Conservation (phyloP, 116 monocot species). For the Dioscorea cayenensis region DNA sequence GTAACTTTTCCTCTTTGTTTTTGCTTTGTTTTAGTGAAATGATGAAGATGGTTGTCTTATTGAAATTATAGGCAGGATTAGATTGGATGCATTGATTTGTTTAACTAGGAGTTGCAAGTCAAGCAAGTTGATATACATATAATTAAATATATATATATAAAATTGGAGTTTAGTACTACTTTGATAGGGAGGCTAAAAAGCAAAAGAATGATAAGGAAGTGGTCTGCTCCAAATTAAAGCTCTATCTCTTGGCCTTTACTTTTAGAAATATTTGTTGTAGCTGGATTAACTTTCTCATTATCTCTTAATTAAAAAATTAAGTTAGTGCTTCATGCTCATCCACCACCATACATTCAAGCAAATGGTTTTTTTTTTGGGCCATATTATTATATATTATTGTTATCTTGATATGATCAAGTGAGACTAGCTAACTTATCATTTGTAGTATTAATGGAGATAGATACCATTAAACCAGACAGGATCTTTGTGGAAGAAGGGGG, state of each 20-base stretch:
- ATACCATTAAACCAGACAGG: too few species aligned
- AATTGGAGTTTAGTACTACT: background rate
- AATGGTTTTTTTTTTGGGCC: too few species aligned
- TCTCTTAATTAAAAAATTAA: background rate
- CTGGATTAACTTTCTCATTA: background rate
- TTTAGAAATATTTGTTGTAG: background rate
- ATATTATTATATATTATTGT: too few species aligned
- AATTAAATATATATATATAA: too few species aligned
- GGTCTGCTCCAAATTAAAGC: background rate
- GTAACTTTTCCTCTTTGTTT: background rate
- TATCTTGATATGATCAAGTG: too few species aligned
- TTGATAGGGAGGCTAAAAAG: background rate
- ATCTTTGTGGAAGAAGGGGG: too few species aligned
- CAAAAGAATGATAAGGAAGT: constrained; percentile 7
- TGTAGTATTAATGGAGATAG: too few species aligned
- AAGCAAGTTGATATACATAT: background rate
- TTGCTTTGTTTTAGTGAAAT: background rate
- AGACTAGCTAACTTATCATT: too few species aligned
- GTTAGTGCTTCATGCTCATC: constrained; percentile 2
- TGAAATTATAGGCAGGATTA: background rate
- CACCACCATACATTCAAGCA: background rate
- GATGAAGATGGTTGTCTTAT: background rate
- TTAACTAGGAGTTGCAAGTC: background rate
- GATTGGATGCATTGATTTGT: background rate
- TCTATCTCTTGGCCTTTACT: background rate